Evolutionary conservation across 345 rosid genomes (phyloP), one percentile per base, ranked within the genome.

Genomic region (Abelmoschus esculentus): DNA sequence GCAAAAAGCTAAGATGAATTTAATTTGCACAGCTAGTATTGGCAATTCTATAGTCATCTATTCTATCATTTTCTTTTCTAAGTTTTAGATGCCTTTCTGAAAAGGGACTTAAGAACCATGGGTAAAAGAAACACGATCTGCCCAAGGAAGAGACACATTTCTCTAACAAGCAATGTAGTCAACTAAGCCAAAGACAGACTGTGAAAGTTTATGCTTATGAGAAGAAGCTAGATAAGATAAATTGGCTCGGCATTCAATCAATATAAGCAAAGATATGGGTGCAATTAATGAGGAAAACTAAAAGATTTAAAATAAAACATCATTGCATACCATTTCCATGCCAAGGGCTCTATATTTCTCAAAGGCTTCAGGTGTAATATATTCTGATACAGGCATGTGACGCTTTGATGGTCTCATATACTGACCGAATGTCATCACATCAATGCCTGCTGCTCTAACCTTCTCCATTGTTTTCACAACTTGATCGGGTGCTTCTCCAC

Each of bases 341-440:
- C 98, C 99, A 73, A 90, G 85, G 55, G 72, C 72, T 70, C 79
- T 87, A 73, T 95, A 95, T 75, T 83, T 89, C 71, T 90, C 93
- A 70, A 95, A 95, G 66, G 99, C 99, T 66, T 89, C 91, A 12
- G 99, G 98, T 0, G 98, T 89, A 64, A 91, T 89, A 75, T 91
- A 95, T 75, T 95, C 99, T 72, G 93, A 87, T 9, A 92, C 98
- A 0, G 93, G 96, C 99, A 92, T 95, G 70, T 91, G 99, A 31
- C 96, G 93, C 80, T 90, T 95, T 18, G 99, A 91, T 0, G 99
- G 99, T 80, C 99, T 86, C 99, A 95, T 95, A 66, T 95, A 95
- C 58, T 95, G 99, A 29, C 99, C 99, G 67, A 95, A 92, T 4
- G 99, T 95, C 85, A 95, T 95, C n/a, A 95, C 99, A 64, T 95